These are phyloP conservation scores for Teunomyces gatunensis DNA, from an alignment of 805 yeast species.

Conservation along the genomic window DNA sequence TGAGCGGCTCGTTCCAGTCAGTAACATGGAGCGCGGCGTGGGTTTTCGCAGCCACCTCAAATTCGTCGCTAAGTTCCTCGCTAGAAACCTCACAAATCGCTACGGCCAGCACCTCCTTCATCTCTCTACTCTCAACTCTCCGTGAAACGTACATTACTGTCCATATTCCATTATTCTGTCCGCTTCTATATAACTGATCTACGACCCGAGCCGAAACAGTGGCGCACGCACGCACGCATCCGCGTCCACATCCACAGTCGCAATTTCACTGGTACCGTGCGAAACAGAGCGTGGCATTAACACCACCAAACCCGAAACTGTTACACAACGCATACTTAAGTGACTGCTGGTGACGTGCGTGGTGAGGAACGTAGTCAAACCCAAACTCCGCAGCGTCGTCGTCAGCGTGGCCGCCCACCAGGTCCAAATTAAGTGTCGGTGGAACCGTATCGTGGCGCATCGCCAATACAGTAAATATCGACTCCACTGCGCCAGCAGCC, in stretches of 20 bases:
- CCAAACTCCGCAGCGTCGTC: conserved; percentile 44
- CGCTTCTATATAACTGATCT: not conserved
- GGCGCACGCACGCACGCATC: not conserved
- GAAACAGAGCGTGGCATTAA: conserved; percentile 73
- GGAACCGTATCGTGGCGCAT: conserved; percentile 60
- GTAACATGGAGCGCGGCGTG: conserved; percentile 19
- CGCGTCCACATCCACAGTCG: not conserved
- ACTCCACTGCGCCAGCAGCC: conserved; percentile 94
- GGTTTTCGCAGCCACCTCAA: not conserved
- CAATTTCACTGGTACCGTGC: not conserved
- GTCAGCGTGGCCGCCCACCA: conserved; percentile 47
- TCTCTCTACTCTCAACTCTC: no score
- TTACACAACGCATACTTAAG: conserved; percentile 70
- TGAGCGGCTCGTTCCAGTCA: conserved; percentile 19
- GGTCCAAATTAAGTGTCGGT: conserved; percentile 72
- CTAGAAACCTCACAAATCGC: not conserved
- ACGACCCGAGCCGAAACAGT: not conserved
- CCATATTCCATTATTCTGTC: no score
- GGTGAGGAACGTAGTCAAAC: conserved; percentile 56
- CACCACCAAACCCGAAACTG: conserved; percentile 98
- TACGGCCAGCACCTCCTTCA: not conserved
- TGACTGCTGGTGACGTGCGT: conserved; percentile 32
- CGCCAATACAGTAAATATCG: conserved; percentile 74
- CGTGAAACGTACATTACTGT: no score
- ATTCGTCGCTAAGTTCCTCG: no score